Evolutionary conservation across 768 basidiomycete genomes (phyloP).

Genomic region (Leucocoprinus sp.): DNA sequence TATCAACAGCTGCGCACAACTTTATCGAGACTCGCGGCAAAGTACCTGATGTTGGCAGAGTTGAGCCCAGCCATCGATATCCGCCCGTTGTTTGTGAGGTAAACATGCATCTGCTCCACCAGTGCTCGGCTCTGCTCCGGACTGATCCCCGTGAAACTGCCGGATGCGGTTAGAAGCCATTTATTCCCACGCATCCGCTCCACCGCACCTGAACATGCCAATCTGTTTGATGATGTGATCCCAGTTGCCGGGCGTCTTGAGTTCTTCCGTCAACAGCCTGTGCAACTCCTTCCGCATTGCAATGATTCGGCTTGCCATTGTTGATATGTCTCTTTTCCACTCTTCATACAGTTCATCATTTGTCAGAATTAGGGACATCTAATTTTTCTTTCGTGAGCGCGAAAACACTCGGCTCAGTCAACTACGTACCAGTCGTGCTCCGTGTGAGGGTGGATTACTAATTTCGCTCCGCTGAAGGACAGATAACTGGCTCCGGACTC

Average conservation of each 20-base stretch:
- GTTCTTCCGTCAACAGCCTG: conserved; percentile 62
- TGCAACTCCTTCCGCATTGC: conserved; percentile 79
- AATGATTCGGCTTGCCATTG: conserved; percentile 92
- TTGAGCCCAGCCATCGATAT: conserved; percentile 96
- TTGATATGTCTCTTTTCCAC: conserved; percentile 86
- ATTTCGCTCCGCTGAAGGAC: conserved; percentile 92
- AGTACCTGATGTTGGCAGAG: conserved; percentile 64
- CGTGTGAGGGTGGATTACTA: conserved; percentile 88
- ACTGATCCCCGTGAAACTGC: conserved; percentile 78
- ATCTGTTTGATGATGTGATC: conserved; percentile 94
- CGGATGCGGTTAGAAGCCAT: conserved; percentile 7
- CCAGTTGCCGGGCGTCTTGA: conserved; percentile 90
- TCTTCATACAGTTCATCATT: conserved; percentile 65
- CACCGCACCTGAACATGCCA: conserved; percentile 87
- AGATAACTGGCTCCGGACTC: conserved; percentile 82
- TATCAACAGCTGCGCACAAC: conserved; percentile 47
- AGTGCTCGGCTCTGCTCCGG: conserved; percentile 57
- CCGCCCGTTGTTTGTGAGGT: conserved; percentile 79
- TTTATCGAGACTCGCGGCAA: conserved; percentile 63
- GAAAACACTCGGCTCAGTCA: background rate
- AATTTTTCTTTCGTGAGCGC: conserved; percentile 9
- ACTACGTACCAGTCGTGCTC: conserved; percentile 71
- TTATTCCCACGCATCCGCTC: conserved; percentile 1
- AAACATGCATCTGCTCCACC: conserved; percentile 69
- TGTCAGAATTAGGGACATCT: conserved; percentile 81